phyloP scores from a whole-genome alignment of 257 asterid species.

The Plantago ovata region DNA sequence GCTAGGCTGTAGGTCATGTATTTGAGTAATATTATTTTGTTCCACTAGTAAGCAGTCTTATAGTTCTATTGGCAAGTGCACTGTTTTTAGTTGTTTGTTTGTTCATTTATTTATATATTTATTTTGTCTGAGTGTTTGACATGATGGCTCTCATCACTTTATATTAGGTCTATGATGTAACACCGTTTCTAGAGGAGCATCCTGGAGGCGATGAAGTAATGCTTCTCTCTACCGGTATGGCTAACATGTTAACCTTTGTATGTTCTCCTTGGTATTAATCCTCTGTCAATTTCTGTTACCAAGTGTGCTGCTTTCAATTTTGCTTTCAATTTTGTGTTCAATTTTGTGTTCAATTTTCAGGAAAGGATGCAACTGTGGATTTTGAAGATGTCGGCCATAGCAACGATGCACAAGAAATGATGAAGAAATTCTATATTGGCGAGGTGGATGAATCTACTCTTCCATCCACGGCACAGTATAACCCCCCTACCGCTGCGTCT shows the following conservation, averaged over 20 bases:
- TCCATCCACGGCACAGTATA: constrained; percentile 21
- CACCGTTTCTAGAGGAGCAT: constrained; percentile 59
- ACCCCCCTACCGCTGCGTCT: constrained; percentile 15
- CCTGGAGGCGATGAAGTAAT: constrained; percentile 75
- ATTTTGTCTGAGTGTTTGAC: too few species aligned
- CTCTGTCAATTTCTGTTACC: background rate
- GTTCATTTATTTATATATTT: too few species aligned
- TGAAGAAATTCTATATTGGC: constrained; percentile 44
- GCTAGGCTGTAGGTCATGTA: too few species aligned
- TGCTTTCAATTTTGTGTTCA: background rate
- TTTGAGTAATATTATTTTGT: too few species aligned
- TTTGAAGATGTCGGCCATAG: constrained; percentile 73
- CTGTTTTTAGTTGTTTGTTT: too few species aligned
- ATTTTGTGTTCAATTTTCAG: constrained; percentile 21
- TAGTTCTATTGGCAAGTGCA: too few species aligned
- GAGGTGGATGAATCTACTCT: constrained; percentile 43
- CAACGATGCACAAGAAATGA: constrained; percentile 36
- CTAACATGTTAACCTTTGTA: background rate
- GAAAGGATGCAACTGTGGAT: constrained; percentile 57
- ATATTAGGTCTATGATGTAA: constrained; percentile 54
- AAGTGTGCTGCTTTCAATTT: background rate
- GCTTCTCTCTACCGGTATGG: constrained; percentile 43
- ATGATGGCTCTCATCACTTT: background rate
- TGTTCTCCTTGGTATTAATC: background rate
- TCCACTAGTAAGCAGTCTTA: too few species aligned